Percentiles rank a stretch among this genome's conserved stretches.
Conservation (phyloP, 2,329 filamentous ascomycete genomes). For the Arthrobotrys sphaeroides region DNA sequence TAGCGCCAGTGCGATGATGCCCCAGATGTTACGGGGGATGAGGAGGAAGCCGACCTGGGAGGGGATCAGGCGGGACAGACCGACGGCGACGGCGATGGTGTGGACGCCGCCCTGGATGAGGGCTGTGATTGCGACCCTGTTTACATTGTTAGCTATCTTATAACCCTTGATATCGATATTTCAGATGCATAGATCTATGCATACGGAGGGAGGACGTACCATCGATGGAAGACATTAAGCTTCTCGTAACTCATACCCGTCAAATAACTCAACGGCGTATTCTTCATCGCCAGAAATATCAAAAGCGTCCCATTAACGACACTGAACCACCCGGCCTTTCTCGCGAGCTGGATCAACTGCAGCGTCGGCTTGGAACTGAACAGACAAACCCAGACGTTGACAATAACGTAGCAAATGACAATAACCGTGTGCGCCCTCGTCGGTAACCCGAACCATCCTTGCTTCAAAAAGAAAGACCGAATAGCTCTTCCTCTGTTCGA, state of each 20-base stretch:
- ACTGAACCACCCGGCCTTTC: slow-evolving; percentile 49
- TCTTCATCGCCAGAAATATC: slow-evolving; percentile 54
- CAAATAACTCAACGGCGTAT: slow-evolving; percentile 49
- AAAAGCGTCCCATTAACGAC: slow-evolving; percentile 49
- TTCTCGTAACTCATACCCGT: slow-evolving; percentile 53
- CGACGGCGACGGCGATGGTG: slow-evolving; percentile 50
- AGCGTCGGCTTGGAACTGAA: slow-evolving; percentile 46
- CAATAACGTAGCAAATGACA: slow-evolving; percentile 40
- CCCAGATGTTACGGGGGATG: slow-evolving; percentile 47
- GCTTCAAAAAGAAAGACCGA: slow-evolving; percentile 40
- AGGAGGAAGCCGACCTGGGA: slow-evolving; percentile 51
- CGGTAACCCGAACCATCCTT: slow-evolving; percentile 46
- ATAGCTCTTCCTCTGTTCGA: slow-evolving; percentile 18
- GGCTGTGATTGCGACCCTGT: slow-evolving; percentile 48
- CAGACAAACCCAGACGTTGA: slow-evolving; percentile 47
- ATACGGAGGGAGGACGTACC: slow-evolving; percentile 13
- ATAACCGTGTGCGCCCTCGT: slow-evolving; percentile 46
- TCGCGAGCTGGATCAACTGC: slow-evolving; percentile 51
- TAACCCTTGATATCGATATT: background rate
- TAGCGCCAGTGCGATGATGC: slow-evolving; percentile 46
- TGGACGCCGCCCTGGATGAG: slow-evolving; percentile 50
- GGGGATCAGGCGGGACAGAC: slow-evolving; percentile 49
- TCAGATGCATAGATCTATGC: background rate
- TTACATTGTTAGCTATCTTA: background rate
- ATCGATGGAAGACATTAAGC: slow-evolving; percentile 52